Percentiles rank a stretch among this genome's conserved stretches.
Evolutionary conservation across 441 rosid species (phyloP).

Genomic region (Pelargonium fulgidum): DNA sequence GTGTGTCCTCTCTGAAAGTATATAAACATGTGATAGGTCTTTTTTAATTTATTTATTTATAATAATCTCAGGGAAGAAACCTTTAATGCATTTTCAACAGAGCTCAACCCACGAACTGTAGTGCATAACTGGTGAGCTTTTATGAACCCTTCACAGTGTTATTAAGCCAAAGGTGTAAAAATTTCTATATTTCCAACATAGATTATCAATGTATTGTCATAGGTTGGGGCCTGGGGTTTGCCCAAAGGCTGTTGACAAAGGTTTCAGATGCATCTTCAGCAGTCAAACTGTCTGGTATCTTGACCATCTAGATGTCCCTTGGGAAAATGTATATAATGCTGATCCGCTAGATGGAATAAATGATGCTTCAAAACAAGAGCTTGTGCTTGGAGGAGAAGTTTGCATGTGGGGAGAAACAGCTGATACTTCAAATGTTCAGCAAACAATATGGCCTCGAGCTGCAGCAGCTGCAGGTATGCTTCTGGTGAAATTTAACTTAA

Average conservation of each 20-base stretch:
- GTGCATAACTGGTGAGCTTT: constrained; percentile 72
- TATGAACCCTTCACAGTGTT: not conserved
- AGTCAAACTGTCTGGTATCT: constrained; percentile 89
- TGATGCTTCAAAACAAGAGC: constrained; percentile 46
- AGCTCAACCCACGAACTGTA: constrained; percentile 63
- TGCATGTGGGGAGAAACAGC: constrained; percentile 96
- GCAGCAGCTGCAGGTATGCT: constrained; percentile 87
- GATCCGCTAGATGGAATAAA: constrained; percentile 74
- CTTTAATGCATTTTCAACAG: constrained; percentile 59
- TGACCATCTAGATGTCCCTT: constrained; percentile 87
- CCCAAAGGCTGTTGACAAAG: constrained; percentile 72
- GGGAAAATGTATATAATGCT: constrained; percentile 62
- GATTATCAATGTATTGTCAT: constrained; percentile 13
- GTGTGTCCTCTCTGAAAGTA: not conserved
- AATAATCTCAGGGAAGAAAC: constrained; percentile 80
- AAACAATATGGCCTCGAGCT: constrained; percentile 96
- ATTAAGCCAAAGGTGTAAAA: constrained; percentile 10
- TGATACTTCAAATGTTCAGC: constrained; percentile 76
- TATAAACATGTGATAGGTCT: constrained; percentile 11
- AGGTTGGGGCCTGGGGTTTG: constrained; percentile 83
- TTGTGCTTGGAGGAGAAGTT: constrained; percentile 91
- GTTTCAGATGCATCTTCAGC: constrained; percentile 84
- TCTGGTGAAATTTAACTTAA: not conserved
- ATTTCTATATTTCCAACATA: not conserved
- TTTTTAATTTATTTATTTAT: not conserved